phyloP scores from a whole-genome alignment of 371 early-diverging fungal genomes.

The Synchytrium microbalum region DNA sequence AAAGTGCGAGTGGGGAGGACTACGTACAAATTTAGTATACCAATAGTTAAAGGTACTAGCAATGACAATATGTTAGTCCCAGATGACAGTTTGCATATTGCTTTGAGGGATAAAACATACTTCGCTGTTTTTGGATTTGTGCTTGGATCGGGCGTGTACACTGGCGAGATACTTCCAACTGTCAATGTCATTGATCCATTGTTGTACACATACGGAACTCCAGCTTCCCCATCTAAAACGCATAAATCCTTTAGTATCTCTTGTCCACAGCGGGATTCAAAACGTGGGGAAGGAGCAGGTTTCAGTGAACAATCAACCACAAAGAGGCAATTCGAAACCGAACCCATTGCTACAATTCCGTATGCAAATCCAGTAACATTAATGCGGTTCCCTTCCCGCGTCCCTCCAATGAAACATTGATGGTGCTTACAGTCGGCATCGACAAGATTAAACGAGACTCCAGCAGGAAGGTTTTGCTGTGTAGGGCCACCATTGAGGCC shows the following conservation, averaged over 20 bases:
- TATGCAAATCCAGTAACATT: no score
- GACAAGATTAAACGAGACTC: not conserved
- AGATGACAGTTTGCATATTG: no score
- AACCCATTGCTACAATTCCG: no score
- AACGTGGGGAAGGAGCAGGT: no score
- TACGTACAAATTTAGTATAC: constrained; percentile 22
- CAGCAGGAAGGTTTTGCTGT: not conserved
- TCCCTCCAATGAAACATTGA: no score
- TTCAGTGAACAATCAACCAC: no score
- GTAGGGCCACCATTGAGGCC: not conserved
- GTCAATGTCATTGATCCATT: not conserved
- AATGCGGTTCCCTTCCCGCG: no score
- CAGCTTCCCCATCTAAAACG: not conserved
- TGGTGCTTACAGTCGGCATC: not conserved
- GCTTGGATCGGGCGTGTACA: not conserved
- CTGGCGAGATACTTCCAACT: not conserved
- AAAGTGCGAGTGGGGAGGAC: no score
- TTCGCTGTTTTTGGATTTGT: not conserved
- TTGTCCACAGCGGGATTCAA: no score
- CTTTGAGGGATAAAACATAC: no score
- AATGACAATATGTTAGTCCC: constrained; percentile 8
- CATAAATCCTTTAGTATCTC: no score
- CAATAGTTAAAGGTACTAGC: constrained; percentile 12
- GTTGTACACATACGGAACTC: not conserved
- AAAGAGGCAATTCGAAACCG: no score